These are phyloP conservation scores for Erysimum cheiri DNA, from an alignment of 441 rosid species.

Conservation along the genomic window DNA sequence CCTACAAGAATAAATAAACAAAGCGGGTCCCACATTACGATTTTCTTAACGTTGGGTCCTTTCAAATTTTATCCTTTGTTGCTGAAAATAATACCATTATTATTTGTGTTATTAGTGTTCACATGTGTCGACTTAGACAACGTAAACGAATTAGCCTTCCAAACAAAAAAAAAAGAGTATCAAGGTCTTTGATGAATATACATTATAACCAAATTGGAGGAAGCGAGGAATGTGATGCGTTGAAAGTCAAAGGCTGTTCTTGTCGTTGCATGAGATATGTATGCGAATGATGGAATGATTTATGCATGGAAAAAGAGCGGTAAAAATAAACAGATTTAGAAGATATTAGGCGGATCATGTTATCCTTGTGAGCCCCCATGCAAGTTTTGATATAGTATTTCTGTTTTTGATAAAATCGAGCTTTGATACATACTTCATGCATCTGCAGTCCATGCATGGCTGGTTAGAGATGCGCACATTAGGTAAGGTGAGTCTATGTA, in stretches of 20 bases:
- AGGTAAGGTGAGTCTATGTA: not conserved
- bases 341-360: constrained; percentile 17
- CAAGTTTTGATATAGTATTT: constrained; percentile 3
- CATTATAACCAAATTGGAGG: not conserved
- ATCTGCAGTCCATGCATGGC: not conserved
- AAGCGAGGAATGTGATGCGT: constrained; percentile 7
- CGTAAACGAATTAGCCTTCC: not conserved
- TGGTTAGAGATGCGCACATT: no score
- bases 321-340: not conserved
- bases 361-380: constrained; percentile 7
- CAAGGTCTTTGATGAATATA: constrained; percentile 6
- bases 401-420: not conserved
- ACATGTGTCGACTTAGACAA: no score
- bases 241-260: constrained; percentile 15
- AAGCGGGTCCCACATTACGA: constrained; percentile 28
- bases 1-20: not conserved
- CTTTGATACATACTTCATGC: constrained; percentile 18
- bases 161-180: not conserved
- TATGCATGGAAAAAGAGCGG: not conserved
- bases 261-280: constrained; percentile 28
- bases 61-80: constrained; percentile 36
- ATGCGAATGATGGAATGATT: constrained; percentile 9
- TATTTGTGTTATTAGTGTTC: no score
- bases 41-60: constrained; percentile 33
- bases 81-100: not conserved